phyloP scores from a whole-genome alignment of 306 rosid genomes.

The Prunus campanulata region DNA sequence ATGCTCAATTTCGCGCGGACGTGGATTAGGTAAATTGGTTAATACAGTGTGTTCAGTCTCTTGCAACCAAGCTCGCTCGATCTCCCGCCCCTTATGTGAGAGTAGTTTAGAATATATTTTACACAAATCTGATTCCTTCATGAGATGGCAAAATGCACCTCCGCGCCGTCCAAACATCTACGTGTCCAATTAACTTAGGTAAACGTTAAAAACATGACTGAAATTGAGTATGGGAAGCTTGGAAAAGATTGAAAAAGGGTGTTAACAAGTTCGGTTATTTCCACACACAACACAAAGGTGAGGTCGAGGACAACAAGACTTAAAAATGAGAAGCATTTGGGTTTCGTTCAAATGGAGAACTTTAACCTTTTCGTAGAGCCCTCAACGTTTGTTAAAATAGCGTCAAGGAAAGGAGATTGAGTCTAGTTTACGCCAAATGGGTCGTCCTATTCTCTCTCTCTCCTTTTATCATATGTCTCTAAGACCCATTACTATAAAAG shows the following conservation, averaged over 20 bases:
- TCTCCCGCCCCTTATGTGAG: too few species aligned
- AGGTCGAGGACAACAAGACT: constrained; percentile 4
- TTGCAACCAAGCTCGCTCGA: too few species aligned
- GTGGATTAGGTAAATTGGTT: too few species aligned
- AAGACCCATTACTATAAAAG: constrained; percentile 83
- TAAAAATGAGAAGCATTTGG: neutral
- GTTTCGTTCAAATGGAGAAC: constrained; percentile 3
- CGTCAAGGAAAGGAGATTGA: constrained; percentile 61
- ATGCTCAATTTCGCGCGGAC: neutral
- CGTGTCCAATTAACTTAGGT: neutral
- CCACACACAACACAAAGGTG: constrained; percentile 28
- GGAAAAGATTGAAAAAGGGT: neutral
- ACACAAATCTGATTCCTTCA: neutral
- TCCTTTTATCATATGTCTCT: neutral
- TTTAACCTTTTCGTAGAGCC: constrained; percentile 18
- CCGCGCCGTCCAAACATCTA: neutral
- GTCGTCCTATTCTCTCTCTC: constrained; percentile 38
- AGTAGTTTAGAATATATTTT: too few species aligned
- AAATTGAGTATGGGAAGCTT: neutral
- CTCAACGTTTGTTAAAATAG: constrained; percentile 25
- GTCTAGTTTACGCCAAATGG: constrained; percentile 85
- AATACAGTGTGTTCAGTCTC: too few species aligned
- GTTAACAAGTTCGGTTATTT: constrained; percentile 32
- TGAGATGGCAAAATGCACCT: constrained; percentile 1
- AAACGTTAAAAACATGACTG: neutral